A percentile compares a stretch with the other conserved stretches of the same genome.
phyloP scores from a whole-genome alignment of 768 basidiomycete species.

The Leccinum rimulosum region DNA sequence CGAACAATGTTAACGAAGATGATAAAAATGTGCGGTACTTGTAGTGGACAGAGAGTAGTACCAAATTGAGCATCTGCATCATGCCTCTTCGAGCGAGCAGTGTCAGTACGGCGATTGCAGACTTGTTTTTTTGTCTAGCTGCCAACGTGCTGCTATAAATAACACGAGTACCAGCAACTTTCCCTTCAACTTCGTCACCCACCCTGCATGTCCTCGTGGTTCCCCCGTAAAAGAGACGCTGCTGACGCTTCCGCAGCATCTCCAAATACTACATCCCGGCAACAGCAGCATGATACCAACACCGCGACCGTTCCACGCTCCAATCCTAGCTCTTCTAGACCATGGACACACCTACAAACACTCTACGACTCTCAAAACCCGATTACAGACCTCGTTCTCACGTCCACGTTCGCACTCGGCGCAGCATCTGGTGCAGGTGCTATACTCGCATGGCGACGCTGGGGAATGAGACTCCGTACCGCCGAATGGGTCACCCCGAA shows the following conservation, averaged over 20 bases:
- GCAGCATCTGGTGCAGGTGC: constrained; percentile 9
- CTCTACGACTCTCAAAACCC: not conserved
- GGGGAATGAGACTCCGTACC: constrained; percentile 58
- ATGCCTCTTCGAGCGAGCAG: not conserved
- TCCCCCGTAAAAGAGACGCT: constrained; percentile 1
- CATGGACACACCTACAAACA: constrained; percentile 1
- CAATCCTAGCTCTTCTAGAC: not conserved
- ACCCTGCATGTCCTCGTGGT: constrained; percentile 11
- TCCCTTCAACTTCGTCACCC: not conserved
- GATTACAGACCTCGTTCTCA: not conserved
- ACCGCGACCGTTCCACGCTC: not conserved
- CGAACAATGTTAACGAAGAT: not conserved
- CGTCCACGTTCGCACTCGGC: constrained; percentile 17
- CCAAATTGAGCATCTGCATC: no score
- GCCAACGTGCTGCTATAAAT: not conserved
- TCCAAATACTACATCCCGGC: not conserved
- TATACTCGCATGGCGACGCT: constrained; percentile 43
- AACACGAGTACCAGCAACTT: not conserved
- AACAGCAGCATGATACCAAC: not conserved
- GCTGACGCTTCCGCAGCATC: not conserved
- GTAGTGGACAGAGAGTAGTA: no score
- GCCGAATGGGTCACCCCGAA: constrained; percentile 70
- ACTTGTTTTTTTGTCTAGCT: constrained; percentile 3
- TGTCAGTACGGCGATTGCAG: not conserved
- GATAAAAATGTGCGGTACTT: not conserved